Evolutionary conservation across 2,329 filamentous ascomycete species (phyloP), one percentile per base, ranked within the genome.

Genomic region (Claviceps maximensis): DNA sequence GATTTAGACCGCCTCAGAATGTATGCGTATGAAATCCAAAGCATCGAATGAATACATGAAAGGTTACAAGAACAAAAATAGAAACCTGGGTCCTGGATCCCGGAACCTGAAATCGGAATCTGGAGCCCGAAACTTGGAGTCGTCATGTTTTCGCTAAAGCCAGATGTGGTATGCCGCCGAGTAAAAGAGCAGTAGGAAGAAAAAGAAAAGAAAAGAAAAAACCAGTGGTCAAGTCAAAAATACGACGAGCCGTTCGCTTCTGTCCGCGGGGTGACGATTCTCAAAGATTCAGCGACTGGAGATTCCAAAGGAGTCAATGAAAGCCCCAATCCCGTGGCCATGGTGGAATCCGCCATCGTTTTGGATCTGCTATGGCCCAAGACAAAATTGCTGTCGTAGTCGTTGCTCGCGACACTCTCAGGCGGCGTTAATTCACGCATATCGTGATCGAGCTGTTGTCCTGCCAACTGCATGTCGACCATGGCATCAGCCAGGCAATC

Each of bases 381-480:
- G 25, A 66, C 55, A 52, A 65, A 68, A 45, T 46, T 53, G 23
- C 55, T 57, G 25, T 62, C 59, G 21, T 63, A 61, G 45, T 62
- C 61, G 55, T 61, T 45, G 50, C 47, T 62, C 10, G 58, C 56
- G n/a, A 54, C 51, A 53, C 61, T 65, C 53, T 65, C 62, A 9
- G 62, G 64, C 13, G 63, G 63, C 12, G 62, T 63, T 47, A 59
- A 62, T 50, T 64, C 59, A 45, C 59, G 57, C n/a, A 56, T 27
- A 12, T 61, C 57, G 58, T 60, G 62, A 40, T 60, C 59, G 33
- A 58, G 56, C 42, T 69, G 63, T 19, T 61, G 62, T 8, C 59
- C 78, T 7, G 80, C 81, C 47, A 81, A 74, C 62, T 79, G 75
- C 78, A 85, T 85, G 60, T 84, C 80, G 53, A 76, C 74, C 63